phyloP scores from a whole-genome alignment of 805 yeast genomes.

The Candida montana region DNA sequence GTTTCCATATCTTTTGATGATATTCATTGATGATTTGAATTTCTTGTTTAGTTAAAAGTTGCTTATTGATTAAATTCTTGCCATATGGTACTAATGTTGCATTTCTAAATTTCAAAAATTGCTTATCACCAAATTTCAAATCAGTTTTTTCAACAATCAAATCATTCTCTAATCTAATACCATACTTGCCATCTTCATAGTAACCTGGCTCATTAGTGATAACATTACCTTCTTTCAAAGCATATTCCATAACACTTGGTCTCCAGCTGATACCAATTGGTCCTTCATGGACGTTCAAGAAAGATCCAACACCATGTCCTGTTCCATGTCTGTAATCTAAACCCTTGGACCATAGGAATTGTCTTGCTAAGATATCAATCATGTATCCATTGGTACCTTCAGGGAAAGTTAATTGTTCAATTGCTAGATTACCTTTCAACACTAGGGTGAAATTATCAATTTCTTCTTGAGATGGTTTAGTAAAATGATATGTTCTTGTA shows the following conservation, averaged over 20 bases:
- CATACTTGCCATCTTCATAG: conserved; percentile 85
- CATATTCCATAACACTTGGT: conserved; percentile 42
- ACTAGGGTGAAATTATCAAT: conserved; percentile 73
- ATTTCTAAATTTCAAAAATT: conserved; percentile 71
- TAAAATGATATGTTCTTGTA: conserved; percentile 79
- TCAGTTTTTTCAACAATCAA: conserved; percentile 45
- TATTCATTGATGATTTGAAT: conserved; percentile 62
- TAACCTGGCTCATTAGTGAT: conserved; percentile 93
- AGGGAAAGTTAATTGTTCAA: conserved; percentile 77
- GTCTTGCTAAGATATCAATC: conserved; percentile 80
- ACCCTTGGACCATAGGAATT: conserved; percentile 75
- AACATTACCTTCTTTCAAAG: conserved; percentile 63
- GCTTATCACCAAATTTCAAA: conserved; percentile 47
- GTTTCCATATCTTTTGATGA: conserved; percentile 52
- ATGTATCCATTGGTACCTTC: conserved; percentile 67
- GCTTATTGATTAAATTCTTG: conserved; percentile 59
- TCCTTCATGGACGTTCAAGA: conserved; percentile 88
- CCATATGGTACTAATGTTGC: conserved; percentile 85
- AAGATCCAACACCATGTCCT: conserved; percentile 96
- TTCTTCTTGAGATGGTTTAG: conserved; percentile 51
- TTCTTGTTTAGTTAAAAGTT: conserved; percentile 56
- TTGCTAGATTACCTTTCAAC: conserved; percentile 84
- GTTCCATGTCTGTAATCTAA: conserved; percentile 91
- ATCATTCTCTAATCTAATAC: conserved; percentile 86
- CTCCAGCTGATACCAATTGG: conserved; percentile 76